Percentiles rank a stretch among this genome's conserved stretches.
Evolutionary conservation across 2,329 filamentous ascomycete species (phyloP).

Genomic region (Dothistroma pini): DNA sequence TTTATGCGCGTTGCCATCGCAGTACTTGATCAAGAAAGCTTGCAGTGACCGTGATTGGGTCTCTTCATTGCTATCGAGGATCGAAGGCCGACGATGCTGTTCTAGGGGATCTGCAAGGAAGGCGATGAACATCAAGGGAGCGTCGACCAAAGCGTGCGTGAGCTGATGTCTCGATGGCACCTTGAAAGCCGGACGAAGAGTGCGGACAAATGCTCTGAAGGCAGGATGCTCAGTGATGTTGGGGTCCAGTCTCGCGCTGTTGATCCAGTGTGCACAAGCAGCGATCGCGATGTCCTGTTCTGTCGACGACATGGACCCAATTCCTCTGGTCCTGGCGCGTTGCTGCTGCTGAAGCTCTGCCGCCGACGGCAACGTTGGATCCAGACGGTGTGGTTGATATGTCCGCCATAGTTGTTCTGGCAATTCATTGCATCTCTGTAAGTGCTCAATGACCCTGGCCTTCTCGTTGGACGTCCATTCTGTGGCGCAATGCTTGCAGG

Average conservation of each 20-base stretch:
- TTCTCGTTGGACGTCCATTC: constrained; percentile 28
- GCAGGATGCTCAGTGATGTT: constrained; percentile 23
- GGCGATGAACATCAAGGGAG: constrained; percentile 26
- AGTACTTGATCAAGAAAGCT: constrained; percentile 26
- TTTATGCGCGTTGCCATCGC: constrained; percentile 19
- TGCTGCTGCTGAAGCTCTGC: constrained; percentile 25
- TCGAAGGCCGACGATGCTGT: constrained; percentile 23
- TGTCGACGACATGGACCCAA: constrained; percentile 23
- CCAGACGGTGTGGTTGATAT: constrained; percentile 25
- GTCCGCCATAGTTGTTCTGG: constrained; percentile 25
- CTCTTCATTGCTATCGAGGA: constrained; percentile 25
- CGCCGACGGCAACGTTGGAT: constrained; percentile 23
- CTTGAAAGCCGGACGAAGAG: constrained; percentile 24
- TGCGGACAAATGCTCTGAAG: constrained; percentile 22
- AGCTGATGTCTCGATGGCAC: constrained; percentile 21
- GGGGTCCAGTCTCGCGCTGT: constrained; percentile 17
- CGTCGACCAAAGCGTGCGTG: constrained; percentile 24
- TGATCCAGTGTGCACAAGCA: constrained; percentile 25
- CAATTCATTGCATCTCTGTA: constrained; percentile 24
- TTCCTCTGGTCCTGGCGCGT: constrained; percentile 23
- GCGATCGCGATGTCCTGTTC: constrained; percentile 25
- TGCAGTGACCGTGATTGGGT: constrained; percentile 24
- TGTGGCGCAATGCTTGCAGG: constrained; percentile 25
- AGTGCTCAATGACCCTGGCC: constrained; percentile 24
- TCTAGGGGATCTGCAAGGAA: constrained; percentile 25